Evolutionary conservation across 2,329 filamentous ascomycete genomes (phyloP).

Genomic region (Ophiocordyceps polyrhachis-furcata): DNA sequence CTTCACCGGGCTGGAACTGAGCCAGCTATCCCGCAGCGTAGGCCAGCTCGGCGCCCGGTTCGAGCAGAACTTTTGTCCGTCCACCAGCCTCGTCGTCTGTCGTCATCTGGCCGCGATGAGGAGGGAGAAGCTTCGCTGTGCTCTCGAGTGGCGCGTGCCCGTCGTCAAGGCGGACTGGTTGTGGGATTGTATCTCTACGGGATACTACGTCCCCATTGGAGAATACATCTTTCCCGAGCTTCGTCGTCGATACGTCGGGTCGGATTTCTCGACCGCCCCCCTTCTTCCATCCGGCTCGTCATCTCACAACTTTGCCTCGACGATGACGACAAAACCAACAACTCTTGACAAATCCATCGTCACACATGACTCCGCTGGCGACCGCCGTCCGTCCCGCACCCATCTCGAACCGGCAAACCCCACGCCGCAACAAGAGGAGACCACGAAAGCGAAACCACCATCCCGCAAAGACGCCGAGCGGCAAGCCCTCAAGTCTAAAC

Average conservation of each 20-base stretch:
- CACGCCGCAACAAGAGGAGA: background rate
- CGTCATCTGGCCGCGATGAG: slow-evolving; percentile 36
- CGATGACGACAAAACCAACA: slow-evolving; percentile 1
- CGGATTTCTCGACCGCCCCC: slow-evolving; percentile 7
- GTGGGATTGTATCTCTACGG: slow-evolving; percentile 55
- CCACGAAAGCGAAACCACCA: too few species aligned
- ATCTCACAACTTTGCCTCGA: too few species aligned
- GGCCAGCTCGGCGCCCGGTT: slow-evolving; percentile 64
- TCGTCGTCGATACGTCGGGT: slow-evolving; percentile 11
- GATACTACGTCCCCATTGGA: slow-evolving; percentile 25
- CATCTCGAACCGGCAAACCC: background rate
- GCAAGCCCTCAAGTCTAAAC: slow-evolving; percentile 21
- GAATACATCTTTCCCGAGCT: slow-evolving; percentile 29
- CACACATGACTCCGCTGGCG: too few species aligned
- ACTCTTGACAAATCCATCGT: too few species aligned
- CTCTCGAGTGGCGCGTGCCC: slow-evolving; percentile 55
- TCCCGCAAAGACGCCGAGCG: slow-evolving; percentile 16
- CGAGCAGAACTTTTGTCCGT: slow-evolving; percentile 53
- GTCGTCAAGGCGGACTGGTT: slow-evolving; percentile 74
- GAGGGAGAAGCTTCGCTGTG: slow-evolving; percentile 63
- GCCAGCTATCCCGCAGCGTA: slow-evolving; percentile 65
- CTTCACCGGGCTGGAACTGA: slow-evolving; percentile 66
- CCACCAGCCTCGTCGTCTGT: slow-evolving; percentile 63
- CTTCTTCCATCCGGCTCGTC: background rate
- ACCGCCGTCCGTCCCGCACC: background rate